Base-by-base conservation (phyloP, 371 early-diverging fungal genomes). In the Thermomucor indicae-seudaticae region DNA sequence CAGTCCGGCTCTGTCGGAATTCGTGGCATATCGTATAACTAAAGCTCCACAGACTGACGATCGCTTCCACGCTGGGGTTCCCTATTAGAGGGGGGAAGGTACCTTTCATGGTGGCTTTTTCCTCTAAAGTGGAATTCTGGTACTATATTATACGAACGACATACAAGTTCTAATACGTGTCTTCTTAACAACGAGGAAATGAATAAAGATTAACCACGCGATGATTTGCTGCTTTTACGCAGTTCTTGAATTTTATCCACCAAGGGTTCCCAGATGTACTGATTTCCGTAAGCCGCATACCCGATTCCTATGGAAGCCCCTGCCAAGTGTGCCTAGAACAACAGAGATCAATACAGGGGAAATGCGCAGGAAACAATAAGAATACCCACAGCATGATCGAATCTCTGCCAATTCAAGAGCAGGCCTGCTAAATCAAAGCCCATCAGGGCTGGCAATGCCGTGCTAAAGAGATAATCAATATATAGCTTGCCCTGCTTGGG, bases 381-480 rank as follows among this genome's bases (percentile, higher is more conserved):
- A n/a, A n/a, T n/a, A n/a, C n/a, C 79, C 67, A 84, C 84, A 62
- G 66, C 75, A 50, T 87, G 87, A 63, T 87, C 87, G 67, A 87
- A 83, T 32, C 65, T 66, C 42, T 61, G 70, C 85, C 83, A 84
- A 42, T 70, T 66, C 25, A 72, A 47, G 14, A 87, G 2, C 23
- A 83, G 72, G 16, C 87, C 87, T 6, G 72, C 70, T 22, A 82
- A 50, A 53, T 87, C 87, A 38, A 87, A 65, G 12, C 66, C 67
- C 79, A 85, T 79, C 45, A 87, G 48, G 0, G 70, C 51, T 2
- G 34, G 39, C 3, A 46, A 5, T 25, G 37, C 43, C n/a, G n/a
- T n/a, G n/a, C n/a, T n/a, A n/a, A n/a, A n/a, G n/a, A n/a, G n/a
- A n/a, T n/a, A n/a, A n/a, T n/a, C n/a, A n/a, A n/a, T n/a, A n/a